Evolutionary conservation across 1,284 basidiomycete genomes (phyloP).

Genomic region (Papiliotrema fonsecae): DNA sequence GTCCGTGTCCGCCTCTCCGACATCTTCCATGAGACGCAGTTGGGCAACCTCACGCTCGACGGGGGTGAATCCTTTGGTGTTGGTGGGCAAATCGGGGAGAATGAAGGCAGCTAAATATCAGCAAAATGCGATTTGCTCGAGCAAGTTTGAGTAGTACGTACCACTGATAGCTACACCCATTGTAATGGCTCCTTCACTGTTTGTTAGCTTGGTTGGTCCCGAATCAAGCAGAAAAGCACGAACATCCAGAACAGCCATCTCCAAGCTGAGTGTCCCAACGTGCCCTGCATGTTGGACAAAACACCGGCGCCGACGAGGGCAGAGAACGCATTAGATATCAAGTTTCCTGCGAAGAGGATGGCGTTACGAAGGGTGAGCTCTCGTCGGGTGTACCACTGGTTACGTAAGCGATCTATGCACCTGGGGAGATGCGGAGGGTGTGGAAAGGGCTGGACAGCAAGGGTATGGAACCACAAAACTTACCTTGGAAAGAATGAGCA

Average conservation of each 20-base stretch:
- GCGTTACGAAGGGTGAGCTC: slow-evolving; percentile 57
- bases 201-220: not conserved
- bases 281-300: slow-evolving; percentile 63
- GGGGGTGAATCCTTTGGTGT: slow-evolving; percentile 61
- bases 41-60: slow-evolving; percentile 63
- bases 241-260: slow-evolving; percentile 67
- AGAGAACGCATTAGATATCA: slow-evolving; percentile 74
- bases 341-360: slow-evolving; percentile 60
- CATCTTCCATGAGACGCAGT: slow-evolving; percentile 66
- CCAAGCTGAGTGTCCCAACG: slow-evolving; percentile 65
- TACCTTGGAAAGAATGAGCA: slow-evolving; percentile 28
- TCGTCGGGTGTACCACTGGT: slow-evolving; percentile 36
- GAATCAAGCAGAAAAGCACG: not conserved
- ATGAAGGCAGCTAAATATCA: slow-evolving; percentile 66
- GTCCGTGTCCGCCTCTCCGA: slow-evolving; percentile 56
- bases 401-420: too few relatives aligned
- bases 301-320: slow-evolving; percentile 71
- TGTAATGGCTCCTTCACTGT: slow-evolving; percentile 14
- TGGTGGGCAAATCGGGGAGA: slow-evolving; percentile 66
- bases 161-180: slow-evolving; percentile 57
- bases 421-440: too few relatives aligned
- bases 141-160: too few relatives aligned
- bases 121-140: too few relatives aligned
- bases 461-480: too few relatives aligned
- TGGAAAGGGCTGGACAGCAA: too few relatives aligned